Evolutionary conservation across 2,329 filamentous ascomycete species (phyloP).

Genomic region (Aspergillus jensenii): DNA sequence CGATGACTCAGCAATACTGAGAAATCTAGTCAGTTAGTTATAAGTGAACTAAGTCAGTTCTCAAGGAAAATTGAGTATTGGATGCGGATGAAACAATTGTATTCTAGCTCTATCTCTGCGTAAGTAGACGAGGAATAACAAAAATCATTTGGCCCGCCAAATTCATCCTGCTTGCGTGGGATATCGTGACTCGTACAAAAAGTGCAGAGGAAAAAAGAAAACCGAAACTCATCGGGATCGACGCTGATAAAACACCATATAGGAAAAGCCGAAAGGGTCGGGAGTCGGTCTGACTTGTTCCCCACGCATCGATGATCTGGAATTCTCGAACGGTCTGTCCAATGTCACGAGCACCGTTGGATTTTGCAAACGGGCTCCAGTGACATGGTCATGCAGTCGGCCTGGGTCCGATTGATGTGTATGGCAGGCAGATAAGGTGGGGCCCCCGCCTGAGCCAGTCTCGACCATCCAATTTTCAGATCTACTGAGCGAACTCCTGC

Average conservation of each 20-base stretch:
- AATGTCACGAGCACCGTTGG: constrained; percentile 6
- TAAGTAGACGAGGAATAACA: constrained; percentile 4
- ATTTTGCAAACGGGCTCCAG: constrained; percentile 1
- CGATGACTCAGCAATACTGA: constrained; percentile 19
- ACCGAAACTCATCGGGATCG: background rate
- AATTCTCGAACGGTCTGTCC: constrained; percentile 5
- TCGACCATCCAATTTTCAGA: background rate
- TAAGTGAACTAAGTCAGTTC: background rate
- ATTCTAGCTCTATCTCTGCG: constrained; percentile 13
- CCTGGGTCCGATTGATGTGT: constrained; percentile 3
- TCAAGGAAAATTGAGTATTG: background rate
- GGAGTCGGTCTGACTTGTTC: background rate
- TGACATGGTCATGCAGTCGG: constrained; percentile 6
- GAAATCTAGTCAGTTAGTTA: background rate
- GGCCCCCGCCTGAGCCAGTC: background rate
- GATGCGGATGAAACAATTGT: constrained; percentile 2
- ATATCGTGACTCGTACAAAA: constrained; percentile 27
- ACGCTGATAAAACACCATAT: constrained; percentile 9
- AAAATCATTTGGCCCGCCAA: constrained; percentile 18
- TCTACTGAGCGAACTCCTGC: constrained; percentile 30
- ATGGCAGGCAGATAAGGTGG: constrained; percentile 2
- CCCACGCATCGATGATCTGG: background rate
- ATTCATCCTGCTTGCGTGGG: constrained; percentile 23
- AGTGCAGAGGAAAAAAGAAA: constrained; percentile 1
- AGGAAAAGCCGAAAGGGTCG: background rate